Base-by-base conservation (phyloP, 176 grass and related monocot genomes). In the Alopecurus myosuroides region DNA sequence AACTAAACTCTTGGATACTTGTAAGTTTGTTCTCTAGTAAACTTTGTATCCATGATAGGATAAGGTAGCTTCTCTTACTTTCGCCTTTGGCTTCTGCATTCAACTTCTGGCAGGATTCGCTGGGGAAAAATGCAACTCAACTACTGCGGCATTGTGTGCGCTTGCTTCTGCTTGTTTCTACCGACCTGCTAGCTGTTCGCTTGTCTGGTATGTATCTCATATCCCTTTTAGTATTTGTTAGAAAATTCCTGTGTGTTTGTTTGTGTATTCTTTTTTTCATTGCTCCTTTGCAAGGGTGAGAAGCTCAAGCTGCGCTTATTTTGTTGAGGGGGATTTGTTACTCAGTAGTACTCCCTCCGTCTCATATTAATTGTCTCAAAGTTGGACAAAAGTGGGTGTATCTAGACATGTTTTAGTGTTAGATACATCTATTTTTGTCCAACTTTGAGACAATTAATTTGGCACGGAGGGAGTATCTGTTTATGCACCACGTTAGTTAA, bases 111-210 rank as follows among this genome's bases (percentile, higher is more conserved):
- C 76, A 99, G 97, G 97, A 99, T 88, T 99, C 97, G 0, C 81
- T 96, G 60, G 97, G 97, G 63, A 96, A 96, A 89, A 99, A 99
- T 93, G 89, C 97, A 75, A 94, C 97, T 76, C 97, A 94, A 76
- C 76, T 99, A 14, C 84, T 99, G 93, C 88, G 97, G 35, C 97
- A 99, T 82, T 96, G 93, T 88, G 93, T 96, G 65, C 89, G 93
- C 42, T 86, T 99, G 84, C 97, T 99, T 84, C 76, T 99, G 31
- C 81, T 88, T 76, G 94, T 99, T 77, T 99, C 97, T 49, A 99
- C 94, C 3, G 90, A 99, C 87, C 85, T 99, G 19, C 77, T 96
- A 66, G 91, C 94, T 86, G 91, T 99, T 78, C 97, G 97, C 45
- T 81, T 94, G 74, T 99, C 97, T 84, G 97, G 97, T 99, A 87